Base-by-base conservation (phyloP, 768 basidiomycete genomes). In the Mycena rebaudengoi region DNA sequence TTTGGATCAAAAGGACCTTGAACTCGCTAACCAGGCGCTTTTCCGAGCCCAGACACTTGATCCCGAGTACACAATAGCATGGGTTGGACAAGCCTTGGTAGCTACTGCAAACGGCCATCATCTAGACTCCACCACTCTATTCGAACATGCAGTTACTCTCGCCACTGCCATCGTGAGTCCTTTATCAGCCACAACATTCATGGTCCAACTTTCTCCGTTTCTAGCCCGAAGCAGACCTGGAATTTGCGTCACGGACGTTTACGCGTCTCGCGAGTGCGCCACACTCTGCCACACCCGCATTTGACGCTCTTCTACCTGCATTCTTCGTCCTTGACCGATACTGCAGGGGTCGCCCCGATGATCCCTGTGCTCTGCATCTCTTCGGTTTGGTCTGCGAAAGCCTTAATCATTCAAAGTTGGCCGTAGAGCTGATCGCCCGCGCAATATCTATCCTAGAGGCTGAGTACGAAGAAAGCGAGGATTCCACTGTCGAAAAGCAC, bases 41-140 rank as follows among this genome's bases (percentile, higher is more conserved):
- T 84, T 89, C 70, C 89, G 89, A 60, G 95, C 96, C 11, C 98
- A 98, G 74, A 89, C 91, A 18, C 83, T 96, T 43, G 96, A 99
- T 79, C 94, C 97, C 7, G 97, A 99, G 71, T 91, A 90, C 76
- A 84, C 91, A 1, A 71, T 89, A 21, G 90, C 95, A 8, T 99
- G 98, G 98, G 82, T 97, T 21, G 98, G 95, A 1, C 96, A 96
- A 74, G 91, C 86, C 4, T 75, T 94, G 25, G 82, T 94, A 41
- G 92, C 92, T 44, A 83, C 80, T 18, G 72, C 76, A 30, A 86
- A 87, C 58, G 86, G 84, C 4, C 85, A 93, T 54, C 74, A 83
- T 29, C 67, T 72, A 5, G 90, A 95, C 56, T 89, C 92, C 3
- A 80, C 81, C 20, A 82, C 88, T 5, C 74, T 98, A 60, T 84